phyloP scores from a whole-genome alignment of 73 alveolate species.

The Paraurostyla sp. region DNA sequence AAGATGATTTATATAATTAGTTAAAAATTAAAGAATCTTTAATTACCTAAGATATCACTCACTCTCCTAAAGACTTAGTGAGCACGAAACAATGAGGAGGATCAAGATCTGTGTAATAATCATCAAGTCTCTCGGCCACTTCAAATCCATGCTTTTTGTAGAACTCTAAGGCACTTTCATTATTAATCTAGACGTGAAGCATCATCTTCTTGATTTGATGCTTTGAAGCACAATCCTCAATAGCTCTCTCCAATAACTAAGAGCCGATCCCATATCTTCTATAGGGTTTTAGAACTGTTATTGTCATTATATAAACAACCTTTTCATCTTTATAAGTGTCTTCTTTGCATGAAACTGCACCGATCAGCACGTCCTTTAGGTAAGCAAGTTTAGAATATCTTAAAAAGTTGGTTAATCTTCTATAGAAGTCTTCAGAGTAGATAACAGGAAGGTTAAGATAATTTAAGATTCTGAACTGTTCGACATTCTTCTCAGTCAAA shows the following conservation, averaged over 20 bases:
- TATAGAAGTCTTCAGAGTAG: conserved; percentile 85
- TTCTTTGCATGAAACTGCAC: conserved; percentile 87
- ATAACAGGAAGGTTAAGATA: conserved; percentile 85
- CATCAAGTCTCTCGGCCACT: conserved; percentile 60
- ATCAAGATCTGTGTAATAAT: conserved; percentile 85
- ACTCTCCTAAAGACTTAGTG: conserved; percentile 11
- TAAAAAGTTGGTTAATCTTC: conserved; percentile 67
- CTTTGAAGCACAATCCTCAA: conserved; percentile 68
- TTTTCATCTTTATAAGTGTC: conserved; percentile 80
- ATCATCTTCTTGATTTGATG: conserved; percentile 74
- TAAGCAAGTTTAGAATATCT: conserved; percentile 91
- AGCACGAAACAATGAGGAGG: conserved; percentile 82
- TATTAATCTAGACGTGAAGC: conserved; percentile 85
- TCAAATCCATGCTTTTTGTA: conserved; percentile 86
- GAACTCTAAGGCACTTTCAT: conserved; percentile 84
- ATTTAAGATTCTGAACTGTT: conserved; percentile 80
- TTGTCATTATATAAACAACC: conserved; percentile 88
- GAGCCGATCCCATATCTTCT: conserved; percentile 82
- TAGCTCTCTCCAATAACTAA: conserved; percentile 73
- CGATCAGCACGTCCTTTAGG: conserved; percentile 84
- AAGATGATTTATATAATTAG: neutral
- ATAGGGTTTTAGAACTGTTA: conserved; percentile 84
- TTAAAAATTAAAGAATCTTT: neutral
- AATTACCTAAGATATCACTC: neutral
- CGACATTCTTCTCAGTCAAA: conserved; percentile 84